These are phyloP conservation scores for Nymphaea thermarum DNA, from an alignment of 164 flowering plant species.

Conservation along the genomic window DNA sequence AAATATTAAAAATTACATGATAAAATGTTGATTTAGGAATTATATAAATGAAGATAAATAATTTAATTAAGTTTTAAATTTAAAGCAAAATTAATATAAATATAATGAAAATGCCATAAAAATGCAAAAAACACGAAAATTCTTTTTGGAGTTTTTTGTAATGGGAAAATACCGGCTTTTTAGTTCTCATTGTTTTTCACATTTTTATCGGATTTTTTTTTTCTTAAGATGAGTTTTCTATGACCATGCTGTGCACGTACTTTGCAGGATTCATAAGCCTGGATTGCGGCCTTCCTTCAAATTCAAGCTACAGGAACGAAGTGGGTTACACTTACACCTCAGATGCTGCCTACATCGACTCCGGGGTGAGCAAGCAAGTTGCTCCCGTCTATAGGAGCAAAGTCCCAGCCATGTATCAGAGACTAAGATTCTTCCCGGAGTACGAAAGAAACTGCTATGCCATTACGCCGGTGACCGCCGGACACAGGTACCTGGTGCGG, in stretches of 20 bases:
- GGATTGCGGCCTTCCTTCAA: not conserved
- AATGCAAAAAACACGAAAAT: no score
- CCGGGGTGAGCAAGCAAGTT: not conserved
- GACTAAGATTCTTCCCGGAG: conserved; percentile 3
- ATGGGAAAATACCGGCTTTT: no score
- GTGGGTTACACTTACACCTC: not conserved
- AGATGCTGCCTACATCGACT: not conserved
- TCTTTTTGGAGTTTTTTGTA: no score
- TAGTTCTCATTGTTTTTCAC: no score
- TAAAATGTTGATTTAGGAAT: no score
- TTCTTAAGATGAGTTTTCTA: no score
- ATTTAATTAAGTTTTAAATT: no score
- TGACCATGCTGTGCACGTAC: not conserved
- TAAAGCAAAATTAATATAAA: no score
- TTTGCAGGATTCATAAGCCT: conserved; percentile 2
- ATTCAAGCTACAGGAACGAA: not conserved
- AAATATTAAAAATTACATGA: no score
- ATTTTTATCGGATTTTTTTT: no score
- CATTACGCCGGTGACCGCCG: conserved; percentile 5
- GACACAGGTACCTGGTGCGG: conserved; percentile 23
- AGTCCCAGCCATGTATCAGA: not conserved
- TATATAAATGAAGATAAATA: no score
- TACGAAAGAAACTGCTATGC: conserved; percentile 22
- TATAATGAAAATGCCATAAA: no score
- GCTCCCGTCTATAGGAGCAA: not conserved